Percentiles rank a stretch among this genome's conserved stretches.
These are phyloP conservation scores for Alternaria atra DNA, from an alignment of 2,329 filamentous ascomycete genomes.

Conservation along the genomic window DNA sequence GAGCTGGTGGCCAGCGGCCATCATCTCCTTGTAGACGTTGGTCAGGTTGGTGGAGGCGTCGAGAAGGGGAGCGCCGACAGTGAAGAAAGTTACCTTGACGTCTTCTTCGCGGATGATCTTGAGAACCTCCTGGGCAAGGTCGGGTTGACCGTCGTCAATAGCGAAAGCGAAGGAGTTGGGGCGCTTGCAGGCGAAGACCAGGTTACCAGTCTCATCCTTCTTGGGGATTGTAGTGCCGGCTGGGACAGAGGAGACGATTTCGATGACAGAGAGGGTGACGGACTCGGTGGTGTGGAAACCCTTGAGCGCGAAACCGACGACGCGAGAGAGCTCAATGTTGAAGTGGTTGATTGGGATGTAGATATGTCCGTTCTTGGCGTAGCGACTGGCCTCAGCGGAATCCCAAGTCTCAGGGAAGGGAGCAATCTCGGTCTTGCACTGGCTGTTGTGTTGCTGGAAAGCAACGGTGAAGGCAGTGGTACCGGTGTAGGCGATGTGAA, in stretches of 20 bases:
- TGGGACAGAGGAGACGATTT: constrained; percentile 67
- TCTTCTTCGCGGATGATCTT: constrained; percentile 67
- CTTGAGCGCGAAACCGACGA: constrained; percentile 69
- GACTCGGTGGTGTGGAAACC: constrained; percentile 67
- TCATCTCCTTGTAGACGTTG: constrained; percentile 71
- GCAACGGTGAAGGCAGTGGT: constrained; percentile 70
- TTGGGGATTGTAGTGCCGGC: constrained; percentile 61
- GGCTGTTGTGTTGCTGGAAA: constrained; percentile 71
- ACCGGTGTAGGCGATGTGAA: constrained; percentile 71
- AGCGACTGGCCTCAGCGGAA: constrained; percentile 70
- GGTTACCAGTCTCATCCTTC: constrained; percentile 68
- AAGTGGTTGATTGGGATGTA: constrained; percentile 75
- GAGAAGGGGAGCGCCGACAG: constrained; percentile 69
- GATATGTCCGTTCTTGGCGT: constrained; percentile 64
- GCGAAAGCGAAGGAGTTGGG: constrained; percentile 77
- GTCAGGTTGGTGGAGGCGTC: constrained; percentile 69
- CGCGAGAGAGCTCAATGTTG: constrained; percentile 65
- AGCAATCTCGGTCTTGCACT: constrained; percentile 63
- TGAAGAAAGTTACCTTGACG: constrained; percentile 76
- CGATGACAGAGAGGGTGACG: constrained; percentile 65
- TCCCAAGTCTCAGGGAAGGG: constrained; percentile 75
- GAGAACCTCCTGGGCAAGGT: constrained; percentile 68
- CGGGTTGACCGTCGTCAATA: constrained; percentile 73
- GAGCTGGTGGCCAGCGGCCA: constrained; percentile 70
- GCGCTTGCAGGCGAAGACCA: constrained; percentile 71